Base-by-base conservation (phyloP, 768 basidiomycete genomes). In the Tricholoma terreum region DNA sequence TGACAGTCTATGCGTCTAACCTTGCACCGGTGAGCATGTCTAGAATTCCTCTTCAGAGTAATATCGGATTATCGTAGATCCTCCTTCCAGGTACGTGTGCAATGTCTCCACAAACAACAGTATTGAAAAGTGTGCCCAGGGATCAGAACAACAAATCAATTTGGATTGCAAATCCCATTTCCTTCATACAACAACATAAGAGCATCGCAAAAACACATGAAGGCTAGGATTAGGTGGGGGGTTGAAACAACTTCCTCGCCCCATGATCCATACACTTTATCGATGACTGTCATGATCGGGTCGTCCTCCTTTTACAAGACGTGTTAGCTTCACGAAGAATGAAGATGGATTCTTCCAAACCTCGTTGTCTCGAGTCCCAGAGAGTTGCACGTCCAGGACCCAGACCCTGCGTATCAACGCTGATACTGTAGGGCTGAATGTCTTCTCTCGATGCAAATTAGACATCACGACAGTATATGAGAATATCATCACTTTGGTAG, bases 401-500 rank as follows among this genome's bases (percentile, higher is more conserved):
- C 8, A 92, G 66, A 64, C 88, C 82, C 55, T 76, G 59, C 81
- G 81, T 60, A 92, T 90, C 38, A 92, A 78, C 27, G 81, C 82
- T 55, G 84, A 80, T 55, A 92, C 89, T 19, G 89, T 92, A 21
- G 87, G 85, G 2, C 90, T 90, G 63, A 92, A 92, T 2, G 90
- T 92, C 73, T 88, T 90, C 67, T 89, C 89, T 69, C 91, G 90
- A n/a, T n/a, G n/a, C n/a, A n/a, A n/a, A n/a, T n/a, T n/a, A n/a
- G n/a, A n/a, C n/a, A n/a, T n/a, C n/a, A n/a, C n/a, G n/a, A n/a
- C n/a, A n/a, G n/a, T n/a, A n/a, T n/a, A n/a, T n/a, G n/a, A n/a
- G n/a, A n/a, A n/a, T n/a, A n/a, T n/a, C n/a, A n/a, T n/a, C n/a
- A n/a, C n/a, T n/a, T n/a, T n/a, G n/a, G n/a, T n/a, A n/a, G n/a